Conservation (phyloP, 2,329 filamentous ascomycete species). For the Aureobasidium melanogenum region DNA sequence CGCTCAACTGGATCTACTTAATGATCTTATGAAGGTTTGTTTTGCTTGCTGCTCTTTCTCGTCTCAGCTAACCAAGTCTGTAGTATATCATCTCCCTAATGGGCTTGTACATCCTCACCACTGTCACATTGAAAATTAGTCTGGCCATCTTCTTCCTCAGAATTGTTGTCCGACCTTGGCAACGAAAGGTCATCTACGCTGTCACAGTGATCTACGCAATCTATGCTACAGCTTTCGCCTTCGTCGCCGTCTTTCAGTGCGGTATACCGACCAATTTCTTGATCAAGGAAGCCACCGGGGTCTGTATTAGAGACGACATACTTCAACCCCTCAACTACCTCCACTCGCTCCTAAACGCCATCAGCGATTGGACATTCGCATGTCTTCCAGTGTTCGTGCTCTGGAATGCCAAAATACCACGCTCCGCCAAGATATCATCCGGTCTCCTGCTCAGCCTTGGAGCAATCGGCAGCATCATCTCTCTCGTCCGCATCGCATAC, state of each 20-base stretch:
- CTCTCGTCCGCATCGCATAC: constrained; percentile 19
- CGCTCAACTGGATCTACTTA: background rate
- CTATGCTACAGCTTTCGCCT: constrained; percentile 27
- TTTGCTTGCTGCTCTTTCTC: background rate
- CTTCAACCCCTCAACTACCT: constrained; percentile 13
- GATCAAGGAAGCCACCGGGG: background rate
- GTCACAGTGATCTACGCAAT: constrained; percentile 21
- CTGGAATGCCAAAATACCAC: constrained; percentile 22
- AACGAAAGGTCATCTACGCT: constrained; percentile 22
- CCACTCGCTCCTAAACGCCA: constrained; percentile 26
- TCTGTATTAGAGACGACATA: background rate
- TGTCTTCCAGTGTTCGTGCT: constrained; percentile 25
- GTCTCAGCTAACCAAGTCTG: constrained; percentile 20
- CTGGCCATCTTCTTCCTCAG: constrained; percentile 38
- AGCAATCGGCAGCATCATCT: constrained; percentile 19
- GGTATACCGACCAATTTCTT: constrained; percentile 6
- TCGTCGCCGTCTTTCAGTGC: constrained; percentile 16
- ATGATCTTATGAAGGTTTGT: constrained; percentile 1
- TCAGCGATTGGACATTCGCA: constrained; percentile 28
- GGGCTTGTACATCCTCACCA: constrained; percentile 31
- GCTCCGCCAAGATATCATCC: constrained; percentile 32
- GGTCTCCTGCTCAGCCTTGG: constrained; percentile 32
- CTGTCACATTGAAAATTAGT: constrained; percentile 36
- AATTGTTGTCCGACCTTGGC: constrained; percentile 31
- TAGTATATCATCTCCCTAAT: constrained; percentile 26